Conservation (phyloP, 768 basidiomycete genomes). For the Hirschioporus abietinus region DNA sequence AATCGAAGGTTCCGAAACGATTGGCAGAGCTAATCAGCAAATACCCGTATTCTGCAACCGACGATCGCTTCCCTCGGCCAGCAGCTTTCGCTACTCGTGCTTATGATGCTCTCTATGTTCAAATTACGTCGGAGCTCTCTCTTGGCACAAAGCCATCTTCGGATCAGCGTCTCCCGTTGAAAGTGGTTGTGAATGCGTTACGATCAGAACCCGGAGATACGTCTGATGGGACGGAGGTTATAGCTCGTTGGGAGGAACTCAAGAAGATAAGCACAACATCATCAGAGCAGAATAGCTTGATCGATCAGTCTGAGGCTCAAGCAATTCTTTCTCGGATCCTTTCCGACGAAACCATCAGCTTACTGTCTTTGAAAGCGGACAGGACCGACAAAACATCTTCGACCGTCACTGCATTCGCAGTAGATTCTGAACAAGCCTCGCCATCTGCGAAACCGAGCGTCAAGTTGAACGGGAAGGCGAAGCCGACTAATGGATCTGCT, state of each 20-base stretch:
- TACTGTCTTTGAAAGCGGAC: constrained; percentile 43
- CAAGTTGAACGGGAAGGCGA: constrained; percentile 13
- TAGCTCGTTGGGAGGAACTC: constrained; percentile 51
- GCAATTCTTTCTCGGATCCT: constrained; percentile 48
- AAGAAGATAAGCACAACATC: constrained; percentile 22
- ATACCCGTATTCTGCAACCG: constrained; percentile 49
- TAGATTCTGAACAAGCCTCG: constrained; percentile 24
- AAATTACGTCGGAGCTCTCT: constrained; percentile 51
- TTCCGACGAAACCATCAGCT: constrained; percentile 59
- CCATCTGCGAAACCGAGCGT: constrained; percentile 21
- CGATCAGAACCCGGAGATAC: constrained; percentile 29
- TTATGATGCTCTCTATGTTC: constrained; percentile 62
- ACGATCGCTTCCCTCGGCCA: constrained; percentile 43
- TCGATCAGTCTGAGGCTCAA: constrained; percentile 27
- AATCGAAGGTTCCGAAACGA: constrained; percentile 58
- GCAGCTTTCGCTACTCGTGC: constrained; percentile 57
- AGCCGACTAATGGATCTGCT: neutral
- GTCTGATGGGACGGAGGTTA: constrained; percentile 30
- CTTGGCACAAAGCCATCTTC: constrained; percentile 27
- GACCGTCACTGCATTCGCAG: constrained; percentile 20
- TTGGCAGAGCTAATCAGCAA: constrained; percentile 63
- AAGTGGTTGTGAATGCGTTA: constrained; percentile 60
- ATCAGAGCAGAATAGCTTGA: constrained; percentile 21
- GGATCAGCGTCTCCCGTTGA: constrained; percentile 45
- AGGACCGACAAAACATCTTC: constrained; percentile 23